Evolutionary conservation across 305 asterid species (phyloP).

Genomic region (Solanum aculeatissimum): DNA sequence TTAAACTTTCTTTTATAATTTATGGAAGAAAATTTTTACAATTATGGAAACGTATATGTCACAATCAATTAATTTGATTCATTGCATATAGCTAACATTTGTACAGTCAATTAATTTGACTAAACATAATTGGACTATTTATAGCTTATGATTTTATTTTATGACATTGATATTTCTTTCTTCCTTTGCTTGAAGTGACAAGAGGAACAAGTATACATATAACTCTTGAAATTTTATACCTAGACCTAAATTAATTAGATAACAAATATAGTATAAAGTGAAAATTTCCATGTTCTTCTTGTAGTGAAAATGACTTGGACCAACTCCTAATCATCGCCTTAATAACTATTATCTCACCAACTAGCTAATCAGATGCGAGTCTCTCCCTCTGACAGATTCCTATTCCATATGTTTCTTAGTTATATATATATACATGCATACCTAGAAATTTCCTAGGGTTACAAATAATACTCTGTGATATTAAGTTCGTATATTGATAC

Average conservation of each 20-base stretch:
- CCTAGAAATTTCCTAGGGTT: no score
- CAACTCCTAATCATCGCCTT: no score
- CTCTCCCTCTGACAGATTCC: no score
- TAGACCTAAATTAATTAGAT: not conserved
- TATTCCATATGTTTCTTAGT: no score
- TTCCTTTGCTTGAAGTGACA: not conserved
- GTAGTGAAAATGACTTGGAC: no score
- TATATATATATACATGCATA: no score
- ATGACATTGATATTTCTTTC: not conserved
- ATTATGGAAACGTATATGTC: not conserved
- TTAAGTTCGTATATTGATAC: no score
- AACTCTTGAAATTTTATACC: not conserved
- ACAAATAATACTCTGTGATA: no score
- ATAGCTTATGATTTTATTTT: not conserved
- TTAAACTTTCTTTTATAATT: not conserved
- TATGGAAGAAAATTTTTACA: not conserved
- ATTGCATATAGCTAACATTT: not conserved
- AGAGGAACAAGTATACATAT: not conserved
- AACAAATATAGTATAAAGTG: not conserved
- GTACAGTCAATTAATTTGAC: not conserved
- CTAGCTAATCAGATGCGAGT: no score
- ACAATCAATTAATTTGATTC: not conserved
- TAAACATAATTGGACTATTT: not conserved
- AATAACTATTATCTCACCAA: no score
- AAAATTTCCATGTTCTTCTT: not conserved